Evolutionary conservation across 2,329 filamentous ascomycete genomes (phyloP).

Genomic region (Phialophora chinensis): DNA sequence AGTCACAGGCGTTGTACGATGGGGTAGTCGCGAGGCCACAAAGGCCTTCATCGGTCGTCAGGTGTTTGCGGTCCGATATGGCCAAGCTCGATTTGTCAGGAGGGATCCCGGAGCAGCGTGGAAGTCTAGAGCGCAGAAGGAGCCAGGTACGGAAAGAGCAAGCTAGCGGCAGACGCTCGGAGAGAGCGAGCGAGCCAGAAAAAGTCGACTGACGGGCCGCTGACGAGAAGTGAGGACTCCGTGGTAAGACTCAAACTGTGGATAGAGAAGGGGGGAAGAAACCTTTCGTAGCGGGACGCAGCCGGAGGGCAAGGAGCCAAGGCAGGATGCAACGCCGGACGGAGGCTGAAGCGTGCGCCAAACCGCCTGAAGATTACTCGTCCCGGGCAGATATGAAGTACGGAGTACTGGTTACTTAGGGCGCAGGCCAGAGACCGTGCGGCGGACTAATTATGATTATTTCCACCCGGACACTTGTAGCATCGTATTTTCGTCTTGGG

Average conservation of each 20-base stretch:
- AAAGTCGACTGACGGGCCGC: not conserved
- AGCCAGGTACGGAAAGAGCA: not conserved
- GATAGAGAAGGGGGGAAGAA: slow-evolving; percentile 5
- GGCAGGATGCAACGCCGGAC: not conserved
- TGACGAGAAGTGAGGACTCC: not conserved
- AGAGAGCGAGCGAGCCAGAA: not conserved
- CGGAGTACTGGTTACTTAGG: too few species aligned
- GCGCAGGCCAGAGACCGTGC: not conserved
- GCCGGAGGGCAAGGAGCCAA: not conserved
- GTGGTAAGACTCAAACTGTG: not conserved
- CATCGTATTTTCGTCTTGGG: not conserved
- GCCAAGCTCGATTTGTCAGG: slow-evolving; percentile 10
- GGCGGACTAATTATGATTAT: not conserved
- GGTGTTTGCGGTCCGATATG: not conserved
- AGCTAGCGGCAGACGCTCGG: not conserved
- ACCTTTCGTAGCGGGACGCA: slow-evolving; percentile 3
- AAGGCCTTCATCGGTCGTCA: slow-evolving; percentile 13
- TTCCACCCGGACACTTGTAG: not conserved
- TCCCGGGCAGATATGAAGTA: not conserved
- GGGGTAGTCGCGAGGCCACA: not conserved
- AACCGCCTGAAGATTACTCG: not conserved
- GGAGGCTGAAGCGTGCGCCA: slow-evolving; percentile 1
- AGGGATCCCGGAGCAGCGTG: not conserved
- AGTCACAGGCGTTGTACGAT: not conserved
- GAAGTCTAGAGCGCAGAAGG: not conserved